Conservation (phyloP, 2,329 filamentous ascomycete species). For the Pseudocercospora eumusae region DNA sequence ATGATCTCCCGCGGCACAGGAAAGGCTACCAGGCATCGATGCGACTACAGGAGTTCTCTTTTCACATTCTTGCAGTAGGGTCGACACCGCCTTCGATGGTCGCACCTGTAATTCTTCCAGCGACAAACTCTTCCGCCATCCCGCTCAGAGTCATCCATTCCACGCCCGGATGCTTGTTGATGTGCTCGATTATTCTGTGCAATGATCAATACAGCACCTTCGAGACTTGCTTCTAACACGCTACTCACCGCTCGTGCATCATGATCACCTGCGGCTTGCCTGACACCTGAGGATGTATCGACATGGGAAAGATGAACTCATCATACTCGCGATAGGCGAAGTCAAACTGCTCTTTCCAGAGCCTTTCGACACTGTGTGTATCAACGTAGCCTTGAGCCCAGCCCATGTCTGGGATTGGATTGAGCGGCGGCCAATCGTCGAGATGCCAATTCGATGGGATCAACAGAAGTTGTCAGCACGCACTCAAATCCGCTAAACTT, state of each 20-base stretch:
- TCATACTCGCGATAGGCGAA: slow-evolving; percentile 51
- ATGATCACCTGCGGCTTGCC: slow-evolving; percentile 51
- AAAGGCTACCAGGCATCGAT: background rate
- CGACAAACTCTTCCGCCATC: slow-evolving; percentile 30
- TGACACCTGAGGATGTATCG: slow-evolving; percentile 52
- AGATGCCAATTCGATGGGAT: slow-evolving; percentile 52
- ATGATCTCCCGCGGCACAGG: background rate
- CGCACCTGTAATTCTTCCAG: slow-evolving; percentile 39
- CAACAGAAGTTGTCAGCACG: slow-evolving; percentile 22
- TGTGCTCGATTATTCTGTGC: slow-evolving; percentile 46
- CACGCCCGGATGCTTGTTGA: slow-evolving; percentile 49
- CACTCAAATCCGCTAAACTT: too few relatives aligned
- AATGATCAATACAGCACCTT: background rate
- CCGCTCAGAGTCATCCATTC: slow-evolving; percentile 45
- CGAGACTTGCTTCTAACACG: background rate
- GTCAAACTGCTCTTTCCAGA: slow-evolving; percentile 52
- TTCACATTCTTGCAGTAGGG: slow-evolving; percentile 5
- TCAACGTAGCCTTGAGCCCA: slow-evolving; percentile 47
- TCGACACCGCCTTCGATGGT: slow-evolving; percentile 40
- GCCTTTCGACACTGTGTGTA: slow-evolving; percentile 44
- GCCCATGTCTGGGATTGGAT: slow-evolving; percentile 20
- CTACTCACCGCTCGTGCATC: slow-evolving; percentile 45
- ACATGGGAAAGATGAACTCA: slow-evolving; percentile 51
- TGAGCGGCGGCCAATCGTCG: slow-evolving; percentile 49
- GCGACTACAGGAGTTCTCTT: background rate